These are phyloP conservation scores for Acanthamoeba triangularis DNA, from an alignment of 208 protist species.

Conservation along the genomic window DNA sequence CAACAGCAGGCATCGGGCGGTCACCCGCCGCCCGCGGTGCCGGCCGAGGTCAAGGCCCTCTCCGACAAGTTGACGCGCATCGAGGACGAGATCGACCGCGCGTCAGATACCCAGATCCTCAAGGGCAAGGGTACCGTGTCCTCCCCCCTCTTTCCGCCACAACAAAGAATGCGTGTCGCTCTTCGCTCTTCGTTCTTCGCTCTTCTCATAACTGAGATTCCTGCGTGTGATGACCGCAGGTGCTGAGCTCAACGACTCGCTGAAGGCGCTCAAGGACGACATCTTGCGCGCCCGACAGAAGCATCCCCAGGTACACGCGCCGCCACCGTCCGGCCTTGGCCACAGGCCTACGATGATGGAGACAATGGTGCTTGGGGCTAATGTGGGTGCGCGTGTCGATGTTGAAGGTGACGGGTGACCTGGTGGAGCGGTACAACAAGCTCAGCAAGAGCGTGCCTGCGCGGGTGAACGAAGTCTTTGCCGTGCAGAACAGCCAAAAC, in stretches of 20 bases:
- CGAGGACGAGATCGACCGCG: not conserved
- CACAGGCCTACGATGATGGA: not conserved
- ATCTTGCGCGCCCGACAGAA: not conserved
- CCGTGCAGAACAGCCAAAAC: not conserved
- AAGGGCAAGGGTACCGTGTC: constrained; percentile 36
- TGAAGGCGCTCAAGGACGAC: constrained; percentile 18
- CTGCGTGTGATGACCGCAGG: not conserved
- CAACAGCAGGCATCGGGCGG: not conserved
- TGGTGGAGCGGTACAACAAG: constrained; percentile 32
- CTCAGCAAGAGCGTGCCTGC: constrained; percentile 10
- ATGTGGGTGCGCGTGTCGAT: no score
- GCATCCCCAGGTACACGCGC: not conserved
- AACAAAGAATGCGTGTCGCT: not conserved
- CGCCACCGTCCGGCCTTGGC: no score
- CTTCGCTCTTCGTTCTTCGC: no score
- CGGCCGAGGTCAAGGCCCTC: not conserved
- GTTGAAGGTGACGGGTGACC: not conserved
- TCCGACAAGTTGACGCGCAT: not conserved
- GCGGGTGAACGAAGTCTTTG: constrained; percentile 50
- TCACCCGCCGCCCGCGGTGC: not conserved
- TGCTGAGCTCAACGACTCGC: constrained; percentile 1
- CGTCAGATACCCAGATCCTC: constrained; percentile 14
- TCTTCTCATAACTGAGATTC: no score
- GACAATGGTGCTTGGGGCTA: not conserved
- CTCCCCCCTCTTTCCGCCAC: no score